Conservation (phyloP, 1,284 basidiomycete species). For the Puccinia novopanici region DNA sequence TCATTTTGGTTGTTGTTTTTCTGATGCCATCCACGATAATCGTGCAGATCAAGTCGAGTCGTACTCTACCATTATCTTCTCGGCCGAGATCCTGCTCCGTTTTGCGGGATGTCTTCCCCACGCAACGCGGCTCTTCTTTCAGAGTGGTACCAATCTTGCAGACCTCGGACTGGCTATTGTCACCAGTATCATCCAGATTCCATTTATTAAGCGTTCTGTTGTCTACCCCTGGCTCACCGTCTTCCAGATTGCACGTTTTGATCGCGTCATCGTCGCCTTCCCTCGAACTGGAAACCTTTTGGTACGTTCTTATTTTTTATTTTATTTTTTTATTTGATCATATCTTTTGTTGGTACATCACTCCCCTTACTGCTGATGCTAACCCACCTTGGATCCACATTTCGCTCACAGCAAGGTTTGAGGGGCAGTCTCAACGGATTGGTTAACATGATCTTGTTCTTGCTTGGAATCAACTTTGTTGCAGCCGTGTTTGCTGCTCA, state of each 20-base stretch:
- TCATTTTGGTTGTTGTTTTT: neutral
- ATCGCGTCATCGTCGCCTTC: constrained; percentile 85
- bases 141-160: constrained; percentile 69
- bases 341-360: too few relatives aligned
- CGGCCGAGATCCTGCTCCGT: constrained; percentile 81
- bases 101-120: constrained; percentile 74
- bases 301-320: constrained; percentile 61
- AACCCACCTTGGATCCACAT: neutral
- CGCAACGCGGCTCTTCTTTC: constrained; percentile 74
- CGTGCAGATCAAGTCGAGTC: constrained; percentile 69
- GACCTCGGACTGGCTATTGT: constrained; percentile 80
- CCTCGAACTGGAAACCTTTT: constrained; percentile 79
- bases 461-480: constrained; percentile 84
- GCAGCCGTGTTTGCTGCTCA: constrained; percentile 70
- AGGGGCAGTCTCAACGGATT: constrained; percentile 91
- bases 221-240: constrained; percentile 90
- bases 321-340: neutral
- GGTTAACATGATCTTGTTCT: constrained; percentile 89
- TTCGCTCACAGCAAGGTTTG: constrained; percentile 64
- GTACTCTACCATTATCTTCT: constrained; percentile 79
- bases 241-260: constrained; percentile 85
- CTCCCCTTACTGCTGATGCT: neutral
- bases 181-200: constrained; percentile 82
- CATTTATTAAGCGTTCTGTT: constrained; percentile 66
- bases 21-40: neutral